Conservation (phyloP, 371 early-diverging fungal genomes). For the Circinella umbellata region DNA sequence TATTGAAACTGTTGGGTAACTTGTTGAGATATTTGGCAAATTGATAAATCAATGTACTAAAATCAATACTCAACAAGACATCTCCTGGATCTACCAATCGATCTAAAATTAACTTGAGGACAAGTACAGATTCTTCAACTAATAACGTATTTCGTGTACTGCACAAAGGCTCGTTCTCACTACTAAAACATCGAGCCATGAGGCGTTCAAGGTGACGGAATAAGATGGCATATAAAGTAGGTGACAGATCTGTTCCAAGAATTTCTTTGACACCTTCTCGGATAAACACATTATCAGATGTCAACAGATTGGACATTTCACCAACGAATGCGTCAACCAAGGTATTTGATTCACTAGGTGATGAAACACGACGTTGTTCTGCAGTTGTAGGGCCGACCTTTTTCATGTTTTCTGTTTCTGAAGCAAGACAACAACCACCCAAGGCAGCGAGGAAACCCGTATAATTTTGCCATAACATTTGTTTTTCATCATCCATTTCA, state of each 20-base stretch:
- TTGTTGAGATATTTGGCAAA: conserved; percentile 81
- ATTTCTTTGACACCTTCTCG: conserved; percentile 89
- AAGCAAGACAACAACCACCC: conserved; percentile 64
- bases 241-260: conserved; percentile 83
- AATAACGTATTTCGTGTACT: conserved; percentile 82
- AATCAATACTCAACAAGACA: conserved; percentile 79
- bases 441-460: conserved; percentile 75
- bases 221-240: conserved; percentile 78
- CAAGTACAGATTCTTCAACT: conserved; percentile 84
- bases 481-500: conserved; percentile 48
- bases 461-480: conserved; percentile 69
- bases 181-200: conserved; percentile 73
- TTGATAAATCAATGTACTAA: conserved; percentile 74
- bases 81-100: conserved; percentile 72
- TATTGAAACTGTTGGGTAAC: conserved; percentile 59
- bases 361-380: conserved; percentile 10
- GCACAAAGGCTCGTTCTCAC: conserved; percentile 70
- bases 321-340: conserved; percentile 80
- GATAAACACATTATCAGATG: conserved; percentile 83
- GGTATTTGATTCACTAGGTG: conserved; percentile 43
- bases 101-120: conserved; percentile 83
- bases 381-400: conserved; percentile 1
- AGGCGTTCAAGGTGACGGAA: conserved; percentile 74
- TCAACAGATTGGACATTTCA: conserved; percentile 82
- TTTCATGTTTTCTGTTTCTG: conserved; percentile 19